Evolutionary conservation across 2,329 filamentous ascomycete species (phyloP), one percentile per base, ranked within the genome.

Genomic region (Sordariomycetes sp.): DNA sequence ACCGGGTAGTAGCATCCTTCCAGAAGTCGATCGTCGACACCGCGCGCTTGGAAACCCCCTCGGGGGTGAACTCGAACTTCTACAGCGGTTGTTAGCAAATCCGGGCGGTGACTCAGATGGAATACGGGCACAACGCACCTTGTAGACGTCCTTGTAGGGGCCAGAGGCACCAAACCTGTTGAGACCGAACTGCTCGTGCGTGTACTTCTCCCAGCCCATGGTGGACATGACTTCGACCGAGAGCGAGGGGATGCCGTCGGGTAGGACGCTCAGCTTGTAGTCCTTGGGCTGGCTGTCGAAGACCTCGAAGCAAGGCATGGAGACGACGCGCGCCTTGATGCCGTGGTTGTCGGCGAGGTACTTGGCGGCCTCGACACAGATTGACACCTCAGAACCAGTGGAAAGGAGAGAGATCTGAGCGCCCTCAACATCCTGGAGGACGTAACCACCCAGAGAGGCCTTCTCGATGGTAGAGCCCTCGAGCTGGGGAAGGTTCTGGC

Each of bases 11-110:
- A 35, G 87, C 84, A 65, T 87, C 89, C 88, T 97, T 97, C 88
- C 91, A 99, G 86, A 97, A 99, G 72, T 97, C 86, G 69, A 97
- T 79, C 63, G 94, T 99, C 66, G 88, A 87, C 63, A 90, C 75
- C 61, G 93, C 94, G 68, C 94, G 91, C 88, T 97, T 97, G 78
- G 89, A 81, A 72, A 99, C 89, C 65, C 94, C 94, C 77, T 96
- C 93, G 58, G 94, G 89, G 55, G 93, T 99, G 81, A 99, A 97
- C 77, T 97, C 94, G 78, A 99, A 99, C 85, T 97, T 97, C 89
- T 95, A 68, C 67, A 70, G 52, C 54, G 48, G 32, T 40, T 57
- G 55, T 57, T 52, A 57, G 55, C 18, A 25, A 53, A 18, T 20
- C 28, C 32, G 25, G 7, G 12, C 16, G n/a, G 16, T 46, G 3